Base-by-base conservation (phyloP, 768 basidiomycete species). In the Russula emetica region DNA sequence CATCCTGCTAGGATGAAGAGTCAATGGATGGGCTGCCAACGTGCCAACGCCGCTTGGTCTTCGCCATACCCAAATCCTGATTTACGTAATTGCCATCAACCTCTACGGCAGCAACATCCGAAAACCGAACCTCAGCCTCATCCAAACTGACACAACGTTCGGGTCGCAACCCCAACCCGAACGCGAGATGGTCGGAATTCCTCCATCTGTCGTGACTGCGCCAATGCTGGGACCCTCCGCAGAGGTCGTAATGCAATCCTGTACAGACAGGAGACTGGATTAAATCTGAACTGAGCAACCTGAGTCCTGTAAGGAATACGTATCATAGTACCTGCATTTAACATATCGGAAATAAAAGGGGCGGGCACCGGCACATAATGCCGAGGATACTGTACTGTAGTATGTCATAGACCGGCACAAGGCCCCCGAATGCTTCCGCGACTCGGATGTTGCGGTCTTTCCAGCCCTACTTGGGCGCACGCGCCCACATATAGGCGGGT, bases 1-100 rank as follows among this genome's bases (percentile, higher is more conserved):
- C 63, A 64, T 64, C 36, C 45, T 55, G 38, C 40, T 64, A 32
- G 62, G 22, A 40, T 24, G 55, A 59, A 6, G 20, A 57, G 42
- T 57, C 49, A n/a, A 50, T 7, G 20, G 38, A 20, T n/a, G 38
- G 53, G 32, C 14, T 30, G 26, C n/a, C n/a, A n/a, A n/a, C n/a
- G n/a, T n/a, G 40, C 42, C 5, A 42, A 6, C 42, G 18, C n/a
- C n/a, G n/a, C n/a, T n/a, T n/a, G n/a, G n/a, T n/a, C n/a, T n/a
- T n/a, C 11, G 45, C 45, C 10, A 49, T 24, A 26, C 13, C 0
- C 22, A 11, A 22, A 18, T 32, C 26, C 28, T 10, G 4, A 26
- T 55, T 55, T 40, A 55, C 55, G 55, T 55, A 55, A 55, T 20
- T 55, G 10, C 53, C n/a, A 24, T 49, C 24, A 26, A 50, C 47